Percentiles rank a stretch among this genome's conserved stretches.
phyloP scores from a whole-genome alignment of 2,329 filamentous ascomycete species.

The Sodiomyces alkalinus region DNA sequence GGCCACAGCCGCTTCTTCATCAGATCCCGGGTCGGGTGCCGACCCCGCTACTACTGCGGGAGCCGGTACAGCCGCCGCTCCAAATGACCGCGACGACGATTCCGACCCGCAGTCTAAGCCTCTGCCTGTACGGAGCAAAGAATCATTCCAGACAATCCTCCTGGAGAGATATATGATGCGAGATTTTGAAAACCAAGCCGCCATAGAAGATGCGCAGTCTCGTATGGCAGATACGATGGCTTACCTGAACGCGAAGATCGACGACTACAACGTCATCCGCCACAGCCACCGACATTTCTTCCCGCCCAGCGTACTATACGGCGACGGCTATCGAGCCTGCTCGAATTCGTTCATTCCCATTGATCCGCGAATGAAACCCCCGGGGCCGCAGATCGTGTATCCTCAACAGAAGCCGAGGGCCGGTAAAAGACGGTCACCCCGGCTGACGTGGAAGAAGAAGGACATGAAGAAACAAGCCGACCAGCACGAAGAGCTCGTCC shows the following conservation, averaged over 20 bases:
- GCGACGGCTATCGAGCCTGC: slow-evolving; percentile 71
- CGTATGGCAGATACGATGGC: slow-evolving; percentile 41
- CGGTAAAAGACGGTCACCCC: slow-evolving; percentile 59
- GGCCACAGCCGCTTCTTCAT: slow-evolving; percentile 16
- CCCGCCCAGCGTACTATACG: slow-evolving; percentile 43
- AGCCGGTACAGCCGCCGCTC: slow-evolving; percentile 13
- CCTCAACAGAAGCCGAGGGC: slow-evolving; percentile 57
- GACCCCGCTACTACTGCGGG: too few relatives aligned
- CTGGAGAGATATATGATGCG: slow-evolving; percentile 38
- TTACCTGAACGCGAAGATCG: slow-evolving; percentile 50
- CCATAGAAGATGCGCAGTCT: slow-evolving; percentile 33
- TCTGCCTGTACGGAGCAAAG: slow-evolving; percentile 36
- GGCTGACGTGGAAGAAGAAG: slow-evolving; percentile 60
- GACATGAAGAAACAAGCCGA: slow-evolving; percentile 78
- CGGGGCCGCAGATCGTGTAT: slow-evolving; percentile 45
- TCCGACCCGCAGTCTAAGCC: slow-evolving; percentile 9
- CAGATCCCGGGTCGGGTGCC: too few relatives aligned
- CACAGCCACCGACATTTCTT: slow-evolving; percentile 40
- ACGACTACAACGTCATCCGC: slow-evolving; percentile 51
- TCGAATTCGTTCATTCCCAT: slow-evolving; percentile 73
- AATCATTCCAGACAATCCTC: slow-evolving; percentile 36
- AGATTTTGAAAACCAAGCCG: slow-evolving; percentile 38
- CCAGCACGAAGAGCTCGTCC: slow-evolving; percentile 80
- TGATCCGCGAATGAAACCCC: slow-evolving; percentile 6
- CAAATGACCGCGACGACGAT: slow-evolving; percentile 8